Conservation (phyloP, 345 rosid species). For the Gossypium arboreum region DNA sequence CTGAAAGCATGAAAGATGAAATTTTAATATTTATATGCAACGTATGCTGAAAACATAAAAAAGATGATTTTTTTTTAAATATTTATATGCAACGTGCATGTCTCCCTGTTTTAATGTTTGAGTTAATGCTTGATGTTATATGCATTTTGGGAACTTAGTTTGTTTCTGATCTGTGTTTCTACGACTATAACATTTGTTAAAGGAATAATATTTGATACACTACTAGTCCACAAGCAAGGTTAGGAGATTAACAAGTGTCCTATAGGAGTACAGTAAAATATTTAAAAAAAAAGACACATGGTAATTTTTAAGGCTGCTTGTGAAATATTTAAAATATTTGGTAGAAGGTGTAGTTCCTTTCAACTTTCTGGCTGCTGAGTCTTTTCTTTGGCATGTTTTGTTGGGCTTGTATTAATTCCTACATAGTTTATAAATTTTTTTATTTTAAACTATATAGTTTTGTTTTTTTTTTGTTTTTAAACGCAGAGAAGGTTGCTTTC, state of each 20-base stretch:
- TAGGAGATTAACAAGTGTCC: too few relatives aligned
- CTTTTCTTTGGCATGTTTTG: background rate
- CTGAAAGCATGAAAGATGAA: background rate
- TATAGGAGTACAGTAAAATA: too few relatives aligned
- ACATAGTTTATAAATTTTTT: background rate
- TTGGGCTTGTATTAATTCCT: background rate
- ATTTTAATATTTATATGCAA: too few relatives aligned
- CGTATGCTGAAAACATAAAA: background rate
- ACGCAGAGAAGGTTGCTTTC: conserved; percentile 84
- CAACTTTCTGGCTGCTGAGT: background rate
- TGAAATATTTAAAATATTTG: background rate
- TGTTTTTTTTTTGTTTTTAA: background rate
- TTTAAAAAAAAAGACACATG: too few relatives aligned
- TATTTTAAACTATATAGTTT: background rate
- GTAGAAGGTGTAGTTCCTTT: background rate
- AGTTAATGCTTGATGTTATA: background rate
- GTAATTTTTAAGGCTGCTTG: too few relatives aligned
- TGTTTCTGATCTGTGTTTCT: background rate
- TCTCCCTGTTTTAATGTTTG: background rate
- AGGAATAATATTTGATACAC: too few relatives aligned
- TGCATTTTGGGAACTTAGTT: background rate
- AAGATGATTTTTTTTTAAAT: background rate
- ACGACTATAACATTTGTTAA: background rate
- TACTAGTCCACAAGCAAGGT: too few relatives aligned
- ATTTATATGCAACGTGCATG: background rate